Evolutionary conservation across 805 yeast genomes (phyloP).

Genomic region (Myxozyma neglecta): DNA sequence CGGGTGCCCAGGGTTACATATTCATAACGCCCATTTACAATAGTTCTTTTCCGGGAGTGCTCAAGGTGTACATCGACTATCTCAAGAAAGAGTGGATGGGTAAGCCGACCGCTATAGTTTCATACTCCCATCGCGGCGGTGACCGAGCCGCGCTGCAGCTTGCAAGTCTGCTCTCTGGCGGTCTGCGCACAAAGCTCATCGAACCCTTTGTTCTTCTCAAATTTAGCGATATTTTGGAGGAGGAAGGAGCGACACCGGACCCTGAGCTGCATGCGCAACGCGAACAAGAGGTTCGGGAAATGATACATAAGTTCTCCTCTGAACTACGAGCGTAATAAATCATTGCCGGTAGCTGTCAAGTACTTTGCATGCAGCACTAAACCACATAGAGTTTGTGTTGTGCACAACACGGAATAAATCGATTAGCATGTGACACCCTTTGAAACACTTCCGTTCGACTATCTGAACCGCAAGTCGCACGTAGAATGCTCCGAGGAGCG

Average conservation of each 20-base stretch:
- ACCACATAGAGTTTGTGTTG: too few relatives aligned
- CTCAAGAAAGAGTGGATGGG: conserved; percentile 42
- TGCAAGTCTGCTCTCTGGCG: neutral
- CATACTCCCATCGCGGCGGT: conserved; percentile 32
- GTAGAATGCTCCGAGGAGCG: too few relatives aligned
- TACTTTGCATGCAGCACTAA: too few relatives aligned
- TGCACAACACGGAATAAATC: too few relatives aligned
- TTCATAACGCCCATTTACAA: conserved; percentile 46
- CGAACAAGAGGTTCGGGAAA: neutral
- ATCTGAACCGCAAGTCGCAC: too few relatives aligned
- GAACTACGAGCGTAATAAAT: neutral
- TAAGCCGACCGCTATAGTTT: conserved; percentile 41
- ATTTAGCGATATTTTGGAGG: neutral
- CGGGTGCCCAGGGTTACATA: conserved; percentile 36
- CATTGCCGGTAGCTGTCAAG: too few relatives aligned
- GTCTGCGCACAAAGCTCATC: conserved; percentile 7
- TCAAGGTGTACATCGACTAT: conserved; percentile 45
- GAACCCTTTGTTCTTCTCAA: conserved; percentile 5
- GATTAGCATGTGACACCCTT: too few relatives aligned
- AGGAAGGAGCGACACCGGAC: neutral
- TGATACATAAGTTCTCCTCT: neutral
- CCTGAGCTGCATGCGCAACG: neutral
- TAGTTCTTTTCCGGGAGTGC: conserved; percentile 43
- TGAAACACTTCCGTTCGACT: too few relatives aligned
- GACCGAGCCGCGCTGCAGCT: conserved; percentile 12